Conservation (phyloP, 192 early-diverging fungal genomes). For the Podila verticillata region DNA sequence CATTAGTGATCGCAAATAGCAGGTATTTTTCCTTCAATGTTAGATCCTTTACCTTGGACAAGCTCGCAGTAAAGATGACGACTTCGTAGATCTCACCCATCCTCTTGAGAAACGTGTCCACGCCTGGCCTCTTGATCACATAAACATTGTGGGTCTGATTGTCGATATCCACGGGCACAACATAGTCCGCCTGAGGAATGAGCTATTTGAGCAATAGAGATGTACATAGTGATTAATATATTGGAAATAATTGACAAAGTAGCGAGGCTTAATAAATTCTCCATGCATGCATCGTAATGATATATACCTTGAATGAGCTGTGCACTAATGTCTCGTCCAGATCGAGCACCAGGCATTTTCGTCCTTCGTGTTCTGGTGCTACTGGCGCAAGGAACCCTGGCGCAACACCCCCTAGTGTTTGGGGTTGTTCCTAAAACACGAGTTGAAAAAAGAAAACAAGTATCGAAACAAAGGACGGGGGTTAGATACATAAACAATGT, state of each 20-base stretch:
- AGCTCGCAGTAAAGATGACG: slow-evolving; percentile 95
- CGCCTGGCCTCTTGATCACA: slow-evolving; percentile 96
- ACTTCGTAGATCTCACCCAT: slow-evolving; percentile 92
- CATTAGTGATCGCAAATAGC: not conserved
- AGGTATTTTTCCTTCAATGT: not conserved
- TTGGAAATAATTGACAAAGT: too few species aligned
- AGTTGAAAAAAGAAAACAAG: not conserved
- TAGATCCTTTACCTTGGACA: slow-evolving; percentile 73
- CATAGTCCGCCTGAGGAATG: slow-evolving; percentile 81
- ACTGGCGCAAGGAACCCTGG: slow-evolving; percentile 75
- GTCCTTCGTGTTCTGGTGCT: slow-evolving; percentile 69
- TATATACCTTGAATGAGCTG: slow-evolving; percentile 87
- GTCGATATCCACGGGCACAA: slow-evolving; percentile 95
- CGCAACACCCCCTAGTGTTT: slow-evolving; percentile 36
- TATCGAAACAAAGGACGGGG: not conserved
- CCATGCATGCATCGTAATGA: not conserved
- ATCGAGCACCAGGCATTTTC: slow-evolving; percentile 96
- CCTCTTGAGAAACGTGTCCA: slow-evolving; percentile 88
- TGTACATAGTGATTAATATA: not conserved
- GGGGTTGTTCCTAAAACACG: slow-evolving; percentile 14
- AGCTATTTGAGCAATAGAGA: slow-evolving; percentile 30
- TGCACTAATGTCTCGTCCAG: slow-evolving; percentile 98
- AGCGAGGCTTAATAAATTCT: not conserved
- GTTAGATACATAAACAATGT: not conserved
- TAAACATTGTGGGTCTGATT: slow-evolving; percentile 92